phyloP scores from a whole-genome alignment of 2,329 filamentous ascomycete species.

The Colletotrichum liriopes region DNA sequence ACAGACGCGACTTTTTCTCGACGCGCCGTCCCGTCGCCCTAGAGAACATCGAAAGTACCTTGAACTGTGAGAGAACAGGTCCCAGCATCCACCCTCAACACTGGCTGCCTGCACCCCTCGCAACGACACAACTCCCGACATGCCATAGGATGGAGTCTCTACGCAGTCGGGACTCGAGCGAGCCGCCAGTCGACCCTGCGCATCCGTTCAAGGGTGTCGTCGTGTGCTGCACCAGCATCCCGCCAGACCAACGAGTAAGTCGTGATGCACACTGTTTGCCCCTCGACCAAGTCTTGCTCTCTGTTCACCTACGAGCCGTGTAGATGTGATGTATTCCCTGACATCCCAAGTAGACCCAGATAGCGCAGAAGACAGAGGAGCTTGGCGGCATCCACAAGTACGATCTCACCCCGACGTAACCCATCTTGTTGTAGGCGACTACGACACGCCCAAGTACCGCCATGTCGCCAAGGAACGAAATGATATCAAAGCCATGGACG shows the following conservation, averaged over 20 bases:
- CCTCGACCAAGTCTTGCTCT: background rate
- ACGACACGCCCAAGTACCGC: conserved; percentile 93
- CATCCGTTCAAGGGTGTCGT: conserved; percentile 80
- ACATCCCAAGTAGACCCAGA: conserved; percentile 60
- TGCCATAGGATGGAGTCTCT: conserved; percentile 38
- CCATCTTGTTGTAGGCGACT: conserved; percentile 91
- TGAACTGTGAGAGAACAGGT: background rate
- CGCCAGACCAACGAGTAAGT: conserved; percentile 82
- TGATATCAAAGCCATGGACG: conserved; percentile 86
- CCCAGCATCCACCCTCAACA: background rate
- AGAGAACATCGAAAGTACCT: background rate
- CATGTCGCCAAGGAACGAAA: conserved; percentile 92
- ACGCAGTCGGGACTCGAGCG: conserved; percentile 41
- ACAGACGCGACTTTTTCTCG: conserved; percentile 41
- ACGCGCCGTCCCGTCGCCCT: conserved; percentile 29
- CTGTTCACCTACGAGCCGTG: background rate
- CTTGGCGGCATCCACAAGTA: conserved; percentile 91
- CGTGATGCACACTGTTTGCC: conserved; percentile 17
- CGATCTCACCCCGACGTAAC: conserved; percentile 96
- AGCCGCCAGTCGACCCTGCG: conserved; percentile 66
- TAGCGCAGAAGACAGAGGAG: conserved; percentile 77
- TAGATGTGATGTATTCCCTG: conserved; percentile 19
- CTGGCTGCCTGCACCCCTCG: background rate
- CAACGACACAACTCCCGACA: conserved; percentile 17
- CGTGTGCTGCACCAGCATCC: conserved; percentile 90